Evolutionary conservation across 805 yeast species (phyloP).

Genomic region (Wickerhamiella kazuoi): DNA sequence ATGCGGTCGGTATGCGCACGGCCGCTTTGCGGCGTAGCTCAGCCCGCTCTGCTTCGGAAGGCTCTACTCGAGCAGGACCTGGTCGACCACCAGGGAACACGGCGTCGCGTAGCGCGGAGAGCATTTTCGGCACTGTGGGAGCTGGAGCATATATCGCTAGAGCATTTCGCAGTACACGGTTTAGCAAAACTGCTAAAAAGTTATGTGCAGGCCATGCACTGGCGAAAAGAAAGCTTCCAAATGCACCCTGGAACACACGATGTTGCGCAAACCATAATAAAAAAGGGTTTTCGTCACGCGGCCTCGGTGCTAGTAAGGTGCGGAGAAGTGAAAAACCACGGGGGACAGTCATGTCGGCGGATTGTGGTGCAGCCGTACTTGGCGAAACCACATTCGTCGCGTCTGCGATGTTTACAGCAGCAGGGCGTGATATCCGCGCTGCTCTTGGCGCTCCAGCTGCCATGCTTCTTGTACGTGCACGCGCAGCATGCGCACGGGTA

Average conservation of each 20-base stretch:
- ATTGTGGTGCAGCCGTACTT: too few relatives aligned
- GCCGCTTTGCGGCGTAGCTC: background rate
- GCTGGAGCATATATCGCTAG: background rate
- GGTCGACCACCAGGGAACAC: background rate
- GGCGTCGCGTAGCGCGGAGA: background rate
- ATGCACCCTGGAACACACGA: background rate
- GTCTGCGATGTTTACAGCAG: too few relatives aligned
- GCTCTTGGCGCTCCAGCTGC: too few relatives aligned
- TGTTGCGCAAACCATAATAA: background rate
- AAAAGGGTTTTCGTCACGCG: background rate
- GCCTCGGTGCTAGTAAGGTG: background rate
- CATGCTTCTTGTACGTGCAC: too few relatives aligned
- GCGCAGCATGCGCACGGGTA: too few relatives aligned
- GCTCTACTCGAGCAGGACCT: background rate
- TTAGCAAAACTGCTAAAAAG: background rate
- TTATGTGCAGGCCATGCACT: background rate
- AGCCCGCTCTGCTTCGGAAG: background rate
- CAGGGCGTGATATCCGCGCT: too few relatives aligned
- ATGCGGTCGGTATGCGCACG: background rate
- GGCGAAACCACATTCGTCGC: too few relatives aligned
- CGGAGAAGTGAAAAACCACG: too few relatives aligned
- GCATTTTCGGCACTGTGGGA: background rate
- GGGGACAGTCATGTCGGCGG: too few relatives aligned
- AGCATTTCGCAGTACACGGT: background rate
- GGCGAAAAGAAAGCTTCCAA: background rate